Evolutionary conservation across 75 land plant species (phyloP).

Genomic region (Picea sitchensis): DNA sequence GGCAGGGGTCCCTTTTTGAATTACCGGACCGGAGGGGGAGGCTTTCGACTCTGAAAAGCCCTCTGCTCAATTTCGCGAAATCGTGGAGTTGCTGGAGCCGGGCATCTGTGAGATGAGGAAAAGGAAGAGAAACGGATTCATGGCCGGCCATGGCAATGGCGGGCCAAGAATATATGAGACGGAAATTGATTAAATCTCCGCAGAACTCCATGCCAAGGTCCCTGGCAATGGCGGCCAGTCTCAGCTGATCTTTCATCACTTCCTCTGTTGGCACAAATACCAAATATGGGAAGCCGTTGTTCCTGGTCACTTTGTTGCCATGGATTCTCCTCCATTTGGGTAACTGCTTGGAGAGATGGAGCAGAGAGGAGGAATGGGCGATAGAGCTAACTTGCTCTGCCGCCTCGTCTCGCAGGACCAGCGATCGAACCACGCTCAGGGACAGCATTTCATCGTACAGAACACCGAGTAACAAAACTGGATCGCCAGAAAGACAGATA

Average conservation of each 20-base stretch:
- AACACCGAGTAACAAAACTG: too few species aligned
- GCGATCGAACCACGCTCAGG: constrained; percentile 22
- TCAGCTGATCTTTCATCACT: constrained; percentile 18
- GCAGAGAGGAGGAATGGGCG: neutral
- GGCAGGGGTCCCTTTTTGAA: neutral
- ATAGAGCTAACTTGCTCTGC: neutral
- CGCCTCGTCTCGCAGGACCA: constrained; percentile 22
- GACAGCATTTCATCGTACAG: constrained; percentile 15
- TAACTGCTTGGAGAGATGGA: neutral
- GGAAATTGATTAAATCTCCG: constrained; percentile 27
- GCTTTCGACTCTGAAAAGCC: constrained; percentile 25
- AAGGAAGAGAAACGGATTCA: constrained; percentile 23
- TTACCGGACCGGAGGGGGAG: neutral
- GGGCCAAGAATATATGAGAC: constrained; percentile 36
- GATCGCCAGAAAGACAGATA: too few species aligned
- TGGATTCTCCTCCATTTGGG: neutral
- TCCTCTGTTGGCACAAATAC: constrained; percentile 32
- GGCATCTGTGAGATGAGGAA: constrained; percentile 25
- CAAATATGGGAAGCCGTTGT: constrained; percentile 6
- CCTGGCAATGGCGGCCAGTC: constrained; percentile 25
- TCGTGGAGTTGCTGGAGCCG: constrained; percentile 17
- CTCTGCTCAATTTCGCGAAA: constrained; percentile 24
- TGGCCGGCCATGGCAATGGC: neutral
- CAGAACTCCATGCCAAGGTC: constrained; percentile 39
- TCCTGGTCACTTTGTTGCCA: neutral